A percentile compares a stretch with the other conserved stretches of the same genome.
Conservation (phyloP, 768 basidiomycete genomes). For the Serendipita sp. region DNA sequence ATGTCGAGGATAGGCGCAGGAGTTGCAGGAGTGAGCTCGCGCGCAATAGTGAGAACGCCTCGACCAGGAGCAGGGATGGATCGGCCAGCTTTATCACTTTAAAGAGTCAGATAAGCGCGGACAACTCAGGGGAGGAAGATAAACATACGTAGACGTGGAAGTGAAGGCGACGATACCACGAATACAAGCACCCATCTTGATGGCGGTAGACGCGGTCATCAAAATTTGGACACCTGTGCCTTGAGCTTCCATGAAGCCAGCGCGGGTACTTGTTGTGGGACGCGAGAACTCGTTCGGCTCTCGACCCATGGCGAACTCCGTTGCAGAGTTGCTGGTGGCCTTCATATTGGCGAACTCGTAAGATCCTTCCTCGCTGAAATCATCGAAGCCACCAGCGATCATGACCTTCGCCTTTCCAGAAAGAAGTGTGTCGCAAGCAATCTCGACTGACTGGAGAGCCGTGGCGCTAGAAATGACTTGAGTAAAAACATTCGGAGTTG, state of each 20-base stretch:
- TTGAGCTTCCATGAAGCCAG: conserved; percentile 96
- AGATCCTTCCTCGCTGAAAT: conserved; percentile 94
- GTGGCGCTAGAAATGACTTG: conserved; percentile 48
- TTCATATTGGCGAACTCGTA: conserved; percentile 99
- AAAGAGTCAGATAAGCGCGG: neutral
- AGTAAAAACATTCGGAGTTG: conserved; percentile 1
- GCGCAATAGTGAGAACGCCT: conserved; percentile 77
- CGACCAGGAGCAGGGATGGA: conserved; percentile 94
- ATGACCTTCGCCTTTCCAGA: conserved; percentile 98
- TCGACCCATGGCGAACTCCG: conserved; percentile 96
- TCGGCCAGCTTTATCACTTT: conserved; percentile 92
- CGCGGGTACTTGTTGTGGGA: conserved; percentile 87
- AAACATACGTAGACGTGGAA: conserved; percentile 78
- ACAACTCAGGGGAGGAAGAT: neutral
- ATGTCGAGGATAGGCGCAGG: conserved; percentile 69
- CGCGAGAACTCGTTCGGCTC: conserved; percentile 99
- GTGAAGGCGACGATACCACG: conserved; percentile 91
- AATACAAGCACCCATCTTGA: conserved; percentile 86
- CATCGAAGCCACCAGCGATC: conserved; percentile 98
- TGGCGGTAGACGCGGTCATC: conserved; percentile 91
- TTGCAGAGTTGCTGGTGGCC: conserved; percentile 91
- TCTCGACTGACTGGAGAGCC: conserved; percentile 92
- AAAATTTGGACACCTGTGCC: conserved; percentile 94
- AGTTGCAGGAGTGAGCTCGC: conserved; percentile 65
- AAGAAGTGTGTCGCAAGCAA: conserved; percentile 88